phyloP scores from a whole-genome alignment of 352 stramenopile genomes.

The Globisporangium polare region DNA sequence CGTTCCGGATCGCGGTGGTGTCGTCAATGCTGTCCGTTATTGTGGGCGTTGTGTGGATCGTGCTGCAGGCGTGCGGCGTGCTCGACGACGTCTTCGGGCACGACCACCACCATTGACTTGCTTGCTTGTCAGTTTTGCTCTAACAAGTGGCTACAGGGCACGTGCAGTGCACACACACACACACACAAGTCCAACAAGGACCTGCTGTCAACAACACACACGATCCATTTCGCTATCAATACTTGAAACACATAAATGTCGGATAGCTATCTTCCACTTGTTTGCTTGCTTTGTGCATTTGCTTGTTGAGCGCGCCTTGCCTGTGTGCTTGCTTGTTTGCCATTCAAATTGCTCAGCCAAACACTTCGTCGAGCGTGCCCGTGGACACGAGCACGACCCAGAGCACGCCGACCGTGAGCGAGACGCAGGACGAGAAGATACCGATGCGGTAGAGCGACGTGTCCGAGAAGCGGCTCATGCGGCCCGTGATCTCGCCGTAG shows the following conservation, averaged over 20 bases:
- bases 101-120: conserved; percentile 1
- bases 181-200: neutral
- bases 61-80: conserved; percentile 52
- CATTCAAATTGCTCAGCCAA: conserved; percentile 29
- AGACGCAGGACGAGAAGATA: conserved; percentile 68
- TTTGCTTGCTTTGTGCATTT: neutral
- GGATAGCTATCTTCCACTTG: neutral
- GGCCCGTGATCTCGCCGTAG: conserved; percentile 71
- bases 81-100: conserved; percentile 62
- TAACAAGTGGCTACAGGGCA: neutral
- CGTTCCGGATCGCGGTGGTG: conserved; percentile 42
- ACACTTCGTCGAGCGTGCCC: conserved; percentile 67
- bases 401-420: conserved; percentile 55
- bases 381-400: conserved; percentile 69
- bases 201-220: neutral
- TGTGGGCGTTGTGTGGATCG: conserved; percentile 69
- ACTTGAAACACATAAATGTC: neutral
- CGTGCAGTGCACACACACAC: neutral
- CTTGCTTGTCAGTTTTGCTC: neutral
- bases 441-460: conserved; percentile 51
- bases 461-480: conserved; percentile 57
- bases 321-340: neutral
- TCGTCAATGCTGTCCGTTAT: conserved; percentile 56
- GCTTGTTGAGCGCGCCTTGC: neutral
- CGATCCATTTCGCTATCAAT: neutral